Evolutionary conservation across 805 yeast species (phyloP).

Genomic region (Candida fluviatilis): DNA sequence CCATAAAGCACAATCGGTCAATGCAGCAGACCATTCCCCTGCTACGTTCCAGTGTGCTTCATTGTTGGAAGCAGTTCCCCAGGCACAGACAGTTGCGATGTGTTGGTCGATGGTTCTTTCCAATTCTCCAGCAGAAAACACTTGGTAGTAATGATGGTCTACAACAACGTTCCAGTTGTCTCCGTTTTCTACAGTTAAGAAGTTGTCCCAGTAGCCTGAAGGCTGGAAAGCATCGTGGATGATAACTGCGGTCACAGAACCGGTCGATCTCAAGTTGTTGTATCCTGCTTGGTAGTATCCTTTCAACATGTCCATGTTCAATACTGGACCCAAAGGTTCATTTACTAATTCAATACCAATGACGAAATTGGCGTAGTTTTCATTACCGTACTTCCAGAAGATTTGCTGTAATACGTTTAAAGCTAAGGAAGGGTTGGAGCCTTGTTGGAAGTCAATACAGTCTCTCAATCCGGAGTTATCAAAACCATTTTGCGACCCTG

Average conservation of each 20-base stretch:
- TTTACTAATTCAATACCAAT: slow-evolving; percentile 82
- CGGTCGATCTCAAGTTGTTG: slow-evolving; percentile 52
- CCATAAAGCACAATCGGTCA: slow-evolving; percentile 89
- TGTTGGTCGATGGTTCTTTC: slow-evolving; percentile 58
- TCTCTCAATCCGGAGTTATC: slow-evolving; percentile 91
- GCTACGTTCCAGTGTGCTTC: slow-evolving; percentile 72
- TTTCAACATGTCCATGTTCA: slow-evolving; percentile 56
- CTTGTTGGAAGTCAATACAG: slow-evolving; percentile 49
- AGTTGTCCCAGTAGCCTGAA: slow-evolving; percentile 58
- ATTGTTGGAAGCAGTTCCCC: slow-evolving; percentile 25
- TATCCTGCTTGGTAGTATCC: slow-evolving; percentile 64
- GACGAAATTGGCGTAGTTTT: slow-evolving; percentile 63
- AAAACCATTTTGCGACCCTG: slow-evolving; percentile 94
- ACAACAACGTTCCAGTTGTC: slow-evolving; percentile 63
- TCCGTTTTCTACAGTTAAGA: slow-evolving; percentile 30
- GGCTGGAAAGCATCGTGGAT: slow-evolving; percentile 81
- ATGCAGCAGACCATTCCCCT: slow-evolving; percentile 91
- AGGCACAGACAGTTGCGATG: slow-evolving; percentile 34
- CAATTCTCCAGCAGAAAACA: slow-evolving; percentile 64
- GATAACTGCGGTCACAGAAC: slow-evolving; percentile 52
- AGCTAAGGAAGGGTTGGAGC: slow-evolving; percentile 52
- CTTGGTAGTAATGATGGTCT: slow-evolving; percentile 92
- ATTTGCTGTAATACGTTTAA: slow-evolving; percentile 51
- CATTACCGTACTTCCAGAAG: slow-evolving; percentile 58
- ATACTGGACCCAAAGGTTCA: slow-evolving; percentile 79